Conservation (phyloP, 495 filamentous ascomycete genomes). For the Sabuloglossum arenarium region DNA sequence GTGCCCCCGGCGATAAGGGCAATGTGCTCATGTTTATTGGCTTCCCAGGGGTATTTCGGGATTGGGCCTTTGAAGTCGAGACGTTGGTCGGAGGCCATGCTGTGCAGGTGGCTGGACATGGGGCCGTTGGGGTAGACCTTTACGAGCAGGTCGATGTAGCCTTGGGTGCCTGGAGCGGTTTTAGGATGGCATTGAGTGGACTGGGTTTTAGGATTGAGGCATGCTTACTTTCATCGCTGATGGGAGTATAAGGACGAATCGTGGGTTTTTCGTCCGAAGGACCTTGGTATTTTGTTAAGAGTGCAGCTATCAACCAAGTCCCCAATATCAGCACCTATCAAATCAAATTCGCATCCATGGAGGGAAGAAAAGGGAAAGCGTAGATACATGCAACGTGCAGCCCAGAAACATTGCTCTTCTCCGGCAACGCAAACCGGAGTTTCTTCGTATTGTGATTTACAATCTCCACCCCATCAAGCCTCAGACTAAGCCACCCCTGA, state of each 20-base stretch:
- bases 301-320: slow-evolving; percentile 38
- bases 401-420: slow-evolving; percentile 64
- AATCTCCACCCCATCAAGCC: slow-evolving; percentile 52
- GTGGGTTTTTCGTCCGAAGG: slow-evolving; percentile 58
- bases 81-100: slow-evolving; percentile 53
- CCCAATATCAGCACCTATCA: neutral
- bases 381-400: slow-evolving; percentile 50
- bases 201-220: too few relatives aligned
- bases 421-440: slow-evolving; percentile 43
- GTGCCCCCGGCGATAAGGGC: slow-evolving; percentile 87
- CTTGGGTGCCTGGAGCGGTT: slow-evolving; percentile 44
- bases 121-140: slow-evolving; percentile 79
- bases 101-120: slow-evolving; percentile 78
- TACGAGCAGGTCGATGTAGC: slow-evolving; percentile 72
- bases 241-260: slow-evolving; percentile 81
- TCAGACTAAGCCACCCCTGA: slow-evolving; percentile 63
- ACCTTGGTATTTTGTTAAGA: slow-evolving; percentile 75
- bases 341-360: neutral
- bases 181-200: too few relatives aligned
- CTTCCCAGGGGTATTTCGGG: slow-evolving; percentile 74
- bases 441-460: slow-evolving; percentile 83
- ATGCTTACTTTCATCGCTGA: slow-evolving; percentile 64
- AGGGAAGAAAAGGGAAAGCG: neutral
- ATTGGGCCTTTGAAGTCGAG: slow-evolving; percentile 88
- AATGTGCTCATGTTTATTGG: slow-evolving; percentile 92